A percentile compares a stretch with the other conserved stretches of the same genome.
Conservation (phyloP, 148 eudicot genomes). For the Silene latifolia region DNA sequence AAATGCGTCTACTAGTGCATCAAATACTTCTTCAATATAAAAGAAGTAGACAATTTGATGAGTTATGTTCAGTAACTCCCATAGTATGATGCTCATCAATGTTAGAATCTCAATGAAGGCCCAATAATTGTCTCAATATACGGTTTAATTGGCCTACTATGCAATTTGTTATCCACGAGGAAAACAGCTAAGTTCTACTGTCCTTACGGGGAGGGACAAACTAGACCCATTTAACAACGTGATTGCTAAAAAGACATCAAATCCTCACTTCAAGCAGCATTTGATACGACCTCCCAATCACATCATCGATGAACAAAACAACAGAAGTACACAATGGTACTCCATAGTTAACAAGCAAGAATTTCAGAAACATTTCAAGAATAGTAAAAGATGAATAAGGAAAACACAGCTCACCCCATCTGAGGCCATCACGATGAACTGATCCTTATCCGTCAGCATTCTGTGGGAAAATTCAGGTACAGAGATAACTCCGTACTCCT, state of each 20-base stretch:
- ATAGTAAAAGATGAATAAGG: not conserved
- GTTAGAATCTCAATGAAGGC: too few species aligned
- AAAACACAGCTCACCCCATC: constrained; percentile 53
- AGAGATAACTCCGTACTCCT: constrained; percentile 79
- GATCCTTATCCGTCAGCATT: constrained; percentile 65
- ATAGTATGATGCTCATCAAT: too few species aligned
- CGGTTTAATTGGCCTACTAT: not conserved
- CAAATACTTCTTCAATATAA: too few species aligned
- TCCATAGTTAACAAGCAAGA: not conserved
- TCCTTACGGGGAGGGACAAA: not conserved
- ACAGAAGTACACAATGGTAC: not conserved
- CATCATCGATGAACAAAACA: too few species aligned
- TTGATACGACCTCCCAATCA: too few species aligned
- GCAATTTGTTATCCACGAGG: not conserved
- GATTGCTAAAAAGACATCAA: not conserved
- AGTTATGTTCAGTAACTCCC: too few species aligned
- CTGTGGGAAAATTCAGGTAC: constrained; percentile 72
- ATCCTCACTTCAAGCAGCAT: not conserved
- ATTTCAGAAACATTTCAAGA: not conserved
- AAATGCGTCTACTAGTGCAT: too few species aligned
- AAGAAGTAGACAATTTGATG: too few species aligned
- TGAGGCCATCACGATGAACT: constrained; percentile 77
- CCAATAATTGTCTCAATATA: too few species aligned
- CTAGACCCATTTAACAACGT: not conserved
- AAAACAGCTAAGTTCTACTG: not conserved